Conservation (phyloP, 768 basidiomycete species). For the Pisolithus sp. region DNA sequence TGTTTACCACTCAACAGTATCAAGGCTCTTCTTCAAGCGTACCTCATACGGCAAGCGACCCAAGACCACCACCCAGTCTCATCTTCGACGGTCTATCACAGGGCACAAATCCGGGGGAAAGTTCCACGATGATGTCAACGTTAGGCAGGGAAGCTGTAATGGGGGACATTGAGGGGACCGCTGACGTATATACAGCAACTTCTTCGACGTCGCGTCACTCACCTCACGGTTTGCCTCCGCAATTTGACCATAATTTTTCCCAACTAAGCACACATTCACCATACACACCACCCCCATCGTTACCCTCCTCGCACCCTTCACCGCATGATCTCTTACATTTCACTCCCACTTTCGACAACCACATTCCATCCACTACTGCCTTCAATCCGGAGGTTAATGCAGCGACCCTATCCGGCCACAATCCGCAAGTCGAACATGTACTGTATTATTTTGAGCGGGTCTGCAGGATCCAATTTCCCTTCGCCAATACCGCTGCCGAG, state of each 20-base stretch:
- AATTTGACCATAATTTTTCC: conserved; percentile 23
- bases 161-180: neutral
- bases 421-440: conserved; percentile 51
- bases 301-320: conserved; percentile 30
- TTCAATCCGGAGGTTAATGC: conserved; percentile 14
- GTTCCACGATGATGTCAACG: conserved; percentile 22
- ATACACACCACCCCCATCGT: conserved; percentile 28
- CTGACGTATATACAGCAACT: conserved; percentile 15
- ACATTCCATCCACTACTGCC: conserved; percentile 25
- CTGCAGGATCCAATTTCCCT: conserved; percentile 58
- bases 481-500: conserved; percentile 55
- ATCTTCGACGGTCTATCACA: conserved; percentile 16
- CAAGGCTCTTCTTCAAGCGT: conserved; percentile 15
- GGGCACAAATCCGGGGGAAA: conserved; percentile 14
- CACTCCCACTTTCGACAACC: conserved; percentile 29
- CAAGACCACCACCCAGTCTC: conserved; percentile 12
- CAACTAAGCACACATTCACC: conserved; percentile 26
- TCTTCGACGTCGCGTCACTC: conserved; percentile 20
- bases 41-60: conserved; percentile 17
- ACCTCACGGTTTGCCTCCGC: conserved; percentile 23
- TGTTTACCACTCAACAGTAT: conserved; percentile 28
- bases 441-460: conserved; percentile 74
- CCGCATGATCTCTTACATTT: conserved; percentile 29
- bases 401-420: conserved; percentile 30
- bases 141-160: conserved; percentile 18